Percentiles rank a stretch among this genome's conserved stretches.
Evolutionary conservation across 225 moss, liverwort and hornwort genomes (phyloP).

Genomic region (Bryoerythrophyllum caledonicum): DNA sequence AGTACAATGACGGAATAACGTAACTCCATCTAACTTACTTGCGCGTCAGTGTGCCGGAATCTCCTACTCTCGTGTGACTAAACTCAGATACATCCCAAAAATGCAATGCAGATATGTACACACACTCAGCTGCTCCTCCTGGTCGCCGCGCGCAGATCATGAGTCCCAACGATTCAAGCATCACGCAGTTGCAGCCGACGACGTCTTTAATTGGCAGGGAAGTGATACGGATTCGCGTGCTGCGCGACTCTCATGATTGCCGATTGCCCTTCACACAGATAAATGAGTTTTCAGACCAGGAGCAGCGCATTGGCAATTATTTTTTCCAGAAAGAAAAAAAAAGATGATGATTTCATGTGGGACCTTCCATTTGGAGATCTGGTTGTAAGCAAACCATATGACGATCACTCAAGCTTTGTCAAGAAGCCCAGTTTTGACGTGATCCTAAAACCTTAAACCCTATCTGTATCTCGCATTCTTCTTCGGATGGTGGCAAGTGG

Average conservation of each 20-base stretch:
- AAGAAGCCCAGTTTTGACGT: conserved; percentile 15
- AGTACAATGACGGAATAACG: background rate
- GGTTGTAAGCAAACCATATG: conserved; percentile 17
- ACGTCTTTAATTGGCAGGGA: conserved; percentile 1
- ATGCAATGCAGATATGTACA: conserved; percentile 13
- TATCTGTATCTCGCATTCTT: background rate
- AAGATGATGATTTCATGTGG: background rate
- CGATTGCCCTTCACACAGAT: conserved; percentile 35
- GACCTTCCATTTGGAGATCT: conserved; percentile 11
- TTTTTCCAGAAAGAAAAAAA: conserved; percentile 18
- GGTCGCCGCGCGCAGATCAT: background rate
- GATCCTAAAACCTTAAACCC: background rate
- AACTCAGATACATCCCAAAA: background rate
- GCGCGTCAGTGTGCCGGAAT: background rate
- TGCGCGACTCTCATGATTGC: conserved; percentile 28
- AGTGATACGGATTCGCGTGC: conserved; percentile 37
- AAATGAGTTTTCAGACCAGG: background rate
- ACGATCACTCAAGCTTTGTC: conserved; percentile 27
- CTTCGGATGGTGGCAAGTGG: conserved; percentile 9
- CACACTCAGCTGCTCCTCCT: background rate
- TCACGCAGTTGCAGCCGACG: background rate
- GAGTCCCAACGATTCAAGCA: background rate
- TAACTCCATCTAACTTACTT: background rate
- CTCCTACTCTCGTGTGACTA: background rate
- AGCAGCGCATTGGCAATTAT: conserved; percentile 5